phyloP scores from a whole-genome alignment of 164 flowering plant genomes.

The Kingdonia uniflora region DNA sequence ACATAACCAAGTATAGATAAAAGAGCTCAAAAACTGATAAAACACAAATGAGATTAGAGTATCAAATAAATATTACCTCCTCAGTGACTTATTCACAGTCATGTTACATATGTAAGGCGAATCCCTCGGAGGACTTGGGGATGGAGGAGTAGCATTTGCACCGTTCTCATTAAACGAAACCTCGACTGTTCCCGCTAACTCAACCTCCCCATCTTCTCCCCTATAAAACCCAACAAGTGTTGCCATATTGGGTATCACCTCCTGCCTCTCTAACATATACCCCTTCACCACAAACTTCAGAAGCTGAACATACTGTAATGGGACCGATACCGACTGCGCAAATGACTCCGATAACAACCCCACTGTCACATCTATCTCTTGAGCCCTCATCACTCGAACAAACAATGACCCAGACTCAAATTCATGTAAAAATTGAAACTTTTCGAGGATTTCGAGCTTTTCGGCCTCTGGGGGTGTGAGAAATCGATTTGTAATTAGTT shows the following conservation, averaged over 20 bases:
- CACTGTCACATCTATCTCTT: slow-evolving; percentile 53
- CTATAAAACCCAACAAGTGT: slow-evolving; percentile 69
- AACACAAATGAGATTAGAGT: too few relatives aligned
- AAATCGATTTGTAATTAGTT: slow-evolving; percentile 26
- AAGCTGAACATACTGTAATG: slow-evolving; percentile 33
- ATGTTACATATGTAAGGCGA: slow-evolving; percentile 85
- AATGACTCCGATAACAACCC: slow-evolving; percentile 69
- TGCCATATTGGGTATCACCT: slow-evolving; percentile 53
- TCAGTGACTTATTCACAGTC: slow-evolving; percentile 57
- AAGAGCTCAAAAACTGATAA: too few relatives aligned
- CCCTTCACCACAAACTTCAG: slow-evolving; percentile 64
- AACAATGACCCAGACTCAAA: slow-evolving; percentile 46
- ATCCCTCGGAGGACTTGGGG: slow-evolving; percentile 66
- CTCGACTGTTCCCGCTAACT: slow-evolving; percentile 84
- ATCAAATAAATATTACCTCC: slow-evolving; percentile 43
- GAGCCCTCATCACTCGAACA: slow-evolving; percentile 48
- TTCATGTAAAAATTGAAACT: slow-evolving; percentile 33
- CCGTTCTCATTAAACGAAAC: slow-evolving; percentile 61
- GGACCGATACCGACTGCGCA: slow-evolving; percentile 64
- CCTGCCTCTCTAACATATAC: slow-evolving; percentile 69
- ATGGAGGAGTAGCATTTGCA: slow-evolving; percentile 61
- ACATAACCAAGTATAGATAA: too few relatives aligned
- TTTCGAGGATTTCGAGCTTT: slow-evolving; percentile 37
- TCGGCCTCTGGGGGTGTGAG: slow-evolving; percentile 37
- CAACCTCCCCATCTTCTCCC: slow-evolving; percentile 29